phyloP scores from a whole-genome alignment of 495 filamentous ascomycete genomes.

The Hypoxylon intermedium region DNA sequence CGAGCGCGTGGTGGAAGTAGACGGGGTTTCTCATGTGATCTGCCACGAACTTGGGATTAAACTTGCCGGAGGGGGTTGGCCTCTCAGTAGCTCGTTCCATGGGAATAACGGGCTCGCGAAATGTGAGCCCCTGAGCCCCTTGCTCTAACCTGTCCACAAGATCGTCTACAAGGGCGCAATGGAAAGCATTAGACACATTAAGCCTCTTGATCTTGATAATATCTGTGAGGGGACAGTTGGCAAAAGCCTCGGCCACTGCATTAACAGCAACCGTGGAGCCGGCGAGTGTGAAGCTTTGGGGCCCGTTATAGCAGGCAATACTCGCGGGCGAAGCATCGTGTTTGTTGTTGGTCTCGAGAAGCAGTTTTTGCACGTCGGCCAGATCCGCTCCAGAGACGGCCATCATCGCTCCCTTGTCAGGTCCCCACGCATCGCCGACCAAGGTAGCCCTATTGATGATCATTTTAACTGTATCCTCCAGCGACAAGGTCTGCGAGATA shows the following conservation, averaged over 20 bases:
- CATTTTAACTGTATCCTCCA: conserved; percentile 49
- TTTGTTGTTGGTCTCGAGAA: conserved; percentile 19
- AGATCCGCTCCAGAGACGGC: conserved; percentile 49
- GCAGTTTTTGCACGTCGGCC: conserved; percentile 27
- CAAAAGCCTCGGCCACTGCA: conserved; percentile 27
- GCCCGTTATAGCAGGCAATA: conserved; percentile 64
- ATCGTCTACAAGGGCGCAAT: conserved; percentile 50
- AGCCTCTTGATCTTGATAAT: conserved; percentile 44
- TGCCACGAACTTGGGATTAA: conserved; percentile 43
- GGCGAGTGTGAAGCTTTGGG: conserved; percentile 54
- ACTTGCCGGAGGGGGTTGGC: conserved; percentile 14
- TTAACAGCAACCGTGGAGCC: conserved; percentile 49
- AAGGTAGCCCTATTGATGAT: conserved; percentile 50
- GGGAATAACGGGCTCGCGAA: conserved; percentile 30
- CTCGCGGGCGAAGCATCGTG: conserved; percentile 5
- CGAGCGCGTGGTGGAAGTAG: conserved; percentile 57
- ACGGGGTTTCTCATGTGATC: conserved; percentile 60
- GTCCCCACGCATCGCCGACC: conserved; percentile 46
- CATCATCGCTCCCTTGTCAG: conserved; percentile 55
- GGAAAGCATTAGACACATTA: conserved; percentile 54
- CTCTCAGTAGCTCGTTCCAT: conserved; percentile 24
- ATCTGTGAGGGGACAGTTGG: background rate
- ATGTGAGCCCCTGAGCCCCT: conserved; percentile 35
- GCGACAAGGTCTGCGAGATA: conserved; percentile 46
- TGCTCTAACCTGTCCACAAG: conserved; percentile 43